These are phyloP conservation scores for Diaporthe helianthi DNA, from an alignment of 2,329 filamentous ascomycete species.

Conservation along the genomic window DNA sequence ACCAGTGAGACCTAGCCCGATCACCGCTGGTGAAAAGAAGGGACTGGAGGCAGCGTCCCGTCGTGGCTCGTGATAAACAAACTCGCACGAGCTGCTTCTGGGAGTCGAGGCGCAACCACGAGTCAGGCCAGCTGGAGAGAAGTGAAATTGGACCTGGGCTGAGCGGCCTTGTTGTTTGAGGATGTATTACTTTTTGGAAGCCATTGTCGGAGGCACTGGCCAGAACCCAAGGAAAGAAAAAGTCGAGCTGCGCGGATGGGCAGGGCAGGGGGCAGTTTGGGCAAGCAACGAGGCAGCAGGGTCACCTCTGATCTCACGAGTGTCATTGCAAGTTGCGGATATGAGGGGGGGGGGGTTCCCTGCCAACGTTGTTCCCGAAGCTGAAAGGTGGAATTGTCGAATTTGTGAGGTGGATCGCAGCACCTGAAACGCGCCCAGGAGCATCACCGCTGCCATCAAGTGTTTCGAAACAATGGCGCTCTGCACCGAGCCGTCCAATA, in stretches of 20 bases:
- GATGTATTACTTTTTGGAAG: constrained; percentile 21
- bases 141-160: constrained; percentile 33
- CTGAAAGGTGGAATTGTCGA: constrained; percentile 32
- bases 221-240: constrained; percentile 24
- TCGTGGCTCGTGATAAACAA: constrained; percentile 23
- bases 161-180: constrained; percentile 29
- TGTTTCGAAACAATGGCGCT: constrained; percentile 36
- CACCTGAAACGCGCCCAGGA: constrained; percentile 42
- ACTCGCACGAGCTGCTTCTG: constrained; percentile 20
- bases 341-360: constrained; percentile 19
- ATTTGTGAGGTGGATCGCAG: constrained; percentile 34
- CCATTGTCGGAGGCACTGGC: constrained; percentile 27
- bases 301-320: constrained; percentile 33
- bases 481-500: constrained; percentile 32
- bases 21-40: constrained; percentile 24
- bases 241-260: constrained; percentile 25
- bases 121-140: constrained; percentile 35
- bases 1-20: constrained; percentile 30
- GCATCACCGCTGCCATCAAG: constrained; percentile 36
- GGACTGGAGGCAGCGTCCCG: constrained; percentile 22
- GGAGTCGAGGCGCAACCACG: constrained; percentile 11
- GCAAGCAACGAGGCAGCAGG: constrained; percentile 32
- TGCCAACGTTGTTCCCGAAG: constrained; percentile 28
- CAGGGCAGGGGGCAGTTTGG: constrained; percentile 25
- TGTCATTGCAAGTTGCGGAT: constrained; percentile 28